Percentiles rank a stretch among this genome's conserved stretches.
Conservation (phyloP, 1,139 yeast species). For the Kurtzmaniella natalensis region DNA sequence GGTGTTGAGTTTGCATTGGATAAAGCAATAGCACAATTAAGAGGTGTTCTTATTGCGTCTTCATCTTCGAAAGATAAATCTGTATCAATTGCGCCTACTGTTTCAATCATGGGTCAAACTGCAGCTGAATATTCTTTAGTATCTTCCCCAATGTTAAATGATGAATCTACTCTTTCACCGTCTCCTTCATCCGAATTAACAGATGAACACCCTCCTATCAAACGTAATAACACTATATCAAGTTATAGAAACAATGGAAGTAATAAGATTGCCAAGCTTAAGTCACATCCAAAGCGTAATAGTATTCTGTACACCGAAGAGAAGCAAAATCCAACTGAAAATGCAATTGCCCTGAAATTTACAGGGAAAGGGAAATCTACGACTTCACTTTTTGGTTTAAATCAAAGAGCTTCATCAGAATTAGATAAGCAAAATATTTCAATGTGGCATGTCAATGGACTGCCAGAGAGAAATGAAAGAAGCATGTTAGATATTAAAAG, state of each 20-base stretch:
- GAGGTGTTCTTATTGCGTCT: constrained; percentile 56
- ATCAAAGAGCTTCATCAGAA: background rate
- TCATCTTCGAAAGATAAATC: constrained; percentile 9
- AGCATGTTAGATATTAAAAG: no score
- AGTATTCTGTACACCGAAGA: constrained; percentile 5
- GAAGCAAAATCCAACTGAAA: background rate
- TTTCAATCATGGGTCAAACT: background rate
- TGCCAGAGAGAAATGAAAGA: background rate
- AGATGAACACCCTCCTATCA: background rate
- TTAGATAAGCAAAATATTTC: background rate
- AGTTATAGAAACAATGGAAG: background rate
- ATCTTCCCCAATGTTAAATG: constrained; percentile 21
- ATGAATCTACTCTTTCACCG: no score
- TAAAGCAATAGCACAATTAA: constrained; percentile 61
- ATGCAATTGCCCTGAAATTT: background rate
- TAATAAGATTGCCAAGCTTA: background rate
- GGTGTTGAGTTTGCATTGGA: constrained; percentile 86
- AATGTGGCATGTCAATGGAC: background rate
- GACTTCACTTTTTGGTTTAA: constrained; percentile 4
- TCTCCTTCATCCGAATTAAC: no score
- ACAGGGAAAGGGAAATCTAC: constrained; percentile 7
- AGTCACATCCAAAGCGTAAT: constrained; percentile 5
- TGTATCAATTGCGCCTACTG: constrained; percentile 2
- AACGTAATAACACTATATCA: constrained; percentile 6
- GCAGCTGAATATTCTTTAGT: constrained; percentile 18